Conservation (phyloP, 2,329 filamentous ascomycete species). For the Harringtonia aguacate region DNA sequence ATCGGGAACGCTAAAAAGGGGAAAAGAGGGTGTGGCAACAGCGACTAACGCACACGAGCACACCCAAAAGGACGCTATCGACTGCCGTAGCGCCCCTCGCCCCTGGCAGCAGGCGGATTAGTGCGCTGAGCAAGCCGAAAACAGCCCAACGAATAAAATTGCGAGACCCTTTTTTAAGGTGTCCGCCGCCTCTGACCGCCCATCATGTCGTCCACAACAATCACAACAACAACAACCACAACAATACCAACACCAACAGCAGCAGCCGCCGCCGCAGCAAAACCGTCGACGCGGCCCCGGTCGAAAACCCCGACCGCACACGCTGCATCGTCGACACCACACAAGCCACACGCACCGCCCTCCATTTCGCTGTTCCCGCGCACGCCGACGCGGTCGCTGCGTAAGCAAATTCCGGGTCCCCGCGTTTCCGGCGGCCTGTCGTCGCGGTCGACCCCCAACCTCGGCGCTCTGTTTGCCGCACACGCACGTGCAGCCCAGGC, state of each 20-base stretch:
- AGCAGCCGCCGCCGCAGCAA: neutral
- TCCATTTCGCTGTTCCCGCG: neutral
- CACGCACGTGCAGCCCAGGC: constrained; percentile 31
- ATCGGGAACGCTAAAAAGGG: no score
- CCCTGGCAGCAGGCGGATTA: no score
- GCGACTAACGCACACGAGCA: no score
- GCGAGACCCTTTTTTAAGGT: neutral
- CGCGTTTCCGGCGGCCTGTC: constrained; percentile 21
- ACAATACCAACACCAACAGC: neutral
- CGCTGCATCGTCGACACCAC: neutral
- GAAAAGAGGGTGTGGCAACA: no score
- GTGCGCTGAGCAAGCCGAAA: no score
- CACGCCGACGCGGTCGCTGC: constrained; percentile 7
- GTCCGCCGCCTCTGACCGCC: neutral
- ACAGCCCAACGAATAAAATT: neutral
- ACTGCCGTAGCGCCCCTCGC: no score
- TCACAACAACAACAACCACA: neutral
- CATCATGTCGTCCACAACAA: constrained; percentile 14
- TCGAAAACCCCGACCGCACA: neutral
- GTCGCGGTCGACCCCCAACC: constrained; percentile 48
- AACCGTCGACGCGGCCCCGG: neutral
- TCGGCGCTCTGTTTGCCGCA: constrained; percentile 39
- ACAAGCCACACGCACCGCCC: neutral
- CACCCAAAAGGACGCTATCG: no score
- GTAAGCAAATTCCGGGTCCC: constrained; percentile 8